Base-by-base conservation (phyloP, 768 basidiomycete species). In the Mycena leptocephala region DNA sequence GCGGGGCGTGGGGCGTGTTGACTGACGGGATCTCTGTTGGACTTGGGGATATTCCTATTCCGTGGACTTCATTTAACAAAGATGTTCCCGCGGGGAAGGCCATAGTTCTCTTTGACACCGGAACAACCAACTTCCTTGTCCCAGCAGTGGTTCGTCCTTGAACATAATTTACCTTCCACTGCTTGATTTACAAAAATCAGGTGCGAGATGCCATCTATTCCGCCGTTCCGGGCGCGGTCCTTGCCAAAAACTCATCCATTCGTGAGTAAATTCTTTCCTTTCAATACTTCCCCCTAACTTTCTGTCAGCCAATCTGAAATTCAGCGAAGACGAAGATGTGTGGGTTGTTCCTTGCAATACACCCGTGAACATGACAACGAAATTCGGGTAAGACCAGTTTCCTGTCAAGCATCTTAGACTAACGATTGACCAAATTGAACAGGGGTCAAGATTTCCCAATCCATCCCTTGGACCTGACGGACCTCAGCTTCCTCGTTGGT, bases 381-480 rank as follows among this genome's bases (percentile, higher is more conserved):
- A 72, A 9, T 88, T 91, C 76, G 86, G 85, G 84, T 87, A 80
- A 51, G 84, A 82, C 35, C 11, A 70, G 1, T 82, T 80, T 73
- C 26, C 75, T 75, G 63, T 81, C 76, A 70, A 62, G 74, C 78
- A 8, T 71, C 56, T 76, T 58, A 69, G 13, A 5, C n/a, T n/a
- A 6, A 58, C 33, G 7, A 5, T 13, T 13, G 16, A 56, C 67
- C 73, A 32, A 20, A 43, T 33, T 30, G 4, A 30, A 13, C 61
- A 86, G 87, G 11, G 82, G 80, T 37, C 79, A 83, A 61, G 55
- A 79, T 16, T 88, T 84, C 68, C 80, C 87, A 16, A 83, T 90
- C 61, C 87, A 90, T 67, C 89, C 89, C 26, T 82, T 90, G 48
- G 89, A 90, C 64, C 68, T 90, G 39, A 85, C 82, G 26, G 82